A percentile compares a stretch with the other conserved stretches of the same genome.
Evolutionary conservation across 1,139 yeast species (phyloP).

Genomic region (Taiozyma sp.): DNA sequence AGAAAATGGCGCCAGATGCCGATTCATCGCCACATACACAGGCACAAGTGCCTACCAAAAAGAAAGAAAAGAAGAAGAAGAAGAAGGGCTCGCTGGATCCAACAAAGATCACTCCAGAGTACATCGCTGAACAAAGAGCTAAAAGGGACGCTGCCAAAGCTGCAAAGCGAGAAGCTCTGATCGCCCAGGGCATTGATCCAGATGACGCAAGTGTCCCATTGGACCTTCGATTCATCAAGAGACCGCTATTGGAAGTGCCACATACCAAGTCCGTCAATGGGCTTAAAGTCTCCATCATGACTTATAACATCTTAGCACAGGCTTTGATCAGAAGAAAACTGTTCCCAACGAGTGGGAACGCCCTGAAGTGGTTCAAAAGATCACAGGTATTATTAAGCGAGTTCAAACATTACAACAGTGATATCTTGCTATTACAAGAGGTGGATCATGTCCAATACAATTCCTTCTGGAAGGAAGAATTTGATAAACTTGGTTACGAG

Average conservation of each 20-base stretch:
- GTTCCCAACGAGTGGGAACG: constrained; percentile 81
- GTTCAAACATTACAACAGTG: constrained; percentile 60
- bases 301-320: constrained; percentile 78
- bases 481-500: constrained; percentile 54
- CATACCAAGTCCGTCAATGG: constrained; percentile 21
- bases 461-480: constrained; percentile 58
- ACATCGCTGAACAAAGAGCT: constrained; percentile 52
- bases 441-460: constrained; percentile 63
- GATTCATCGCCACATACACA: neutral
- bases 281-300: constrained; percentile 46
- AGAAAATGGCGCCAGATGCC: neutral
- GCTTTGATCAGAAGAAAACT: constrained; percentile 70
- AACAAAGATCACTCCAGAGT: constrained; percentile 57
- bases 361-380: constrained; percentile 76
- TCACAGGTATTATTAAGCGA: constrained; percentile 63
- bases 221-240: constrained; percentile 45
- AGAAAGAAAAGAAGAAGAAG: neutral
- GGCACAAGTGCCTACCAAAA: neutral
- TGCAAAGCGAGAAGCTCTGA: constrained; percentile 39
- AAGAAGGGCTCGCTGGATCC: constrained; percentile 36
- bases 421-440: constrained; percentile 78
- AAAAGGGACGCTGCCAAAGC: constrained; percentile 50
- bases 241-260: constrained; percentile 43
- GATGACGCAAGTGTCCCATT: constrained; percentile 31
- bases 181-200: constrained; percentile 43